Evolutionary conservation across 2,329 filamentous ascomycete species (phyloP).

Genomic region (Xylariaceae sp.): DNA sequence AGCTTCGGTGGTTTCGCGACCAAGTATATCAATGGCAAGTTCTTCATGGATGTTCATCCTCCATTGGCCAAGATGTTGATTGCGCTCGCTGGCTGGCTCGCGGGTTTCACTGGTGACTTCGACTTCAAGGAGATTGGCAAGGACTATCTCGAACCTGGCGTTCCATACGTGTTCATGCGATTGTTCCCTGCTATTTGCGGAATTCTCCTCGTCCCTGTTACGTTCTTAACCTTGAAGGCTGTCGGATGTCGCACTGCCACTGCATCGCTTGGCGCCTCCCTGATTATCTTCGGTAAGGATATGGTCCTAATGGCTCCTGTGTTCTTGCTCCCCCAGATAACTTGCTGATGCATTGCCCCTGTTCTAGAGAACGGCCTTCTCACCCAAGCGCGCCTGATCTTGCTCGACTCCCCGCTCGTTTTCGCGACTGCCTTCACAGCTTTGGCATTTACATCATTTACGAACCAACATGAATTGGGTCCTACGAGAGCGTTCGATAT

Average conservation of each 20-base stretch:
- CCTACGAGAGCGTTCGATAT: constrained; percentile 80
- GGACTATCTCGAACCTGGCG: constrained; percentile 89
- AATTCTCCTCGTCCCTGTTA: constrained; percentile 79
- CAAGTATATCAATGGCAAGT: constrained; percentile 98
- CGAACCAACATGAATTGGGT: constrained; percentile 93
- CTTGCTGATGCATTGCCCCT: constrained; percentile 27
- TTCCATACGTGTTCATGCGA: constrained; percentile 97
- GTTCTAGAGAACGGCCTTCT: constrained; percentile 82
- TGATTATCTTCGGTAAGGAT: constrained; percentile 83
- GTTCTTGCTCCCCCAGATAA: neutral
- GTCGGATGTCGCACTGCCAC: constrained; percentile 83
- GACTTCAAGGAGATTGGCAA: constrained; percentile 99
- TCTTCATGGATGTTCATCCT: constrained; percentile 99
- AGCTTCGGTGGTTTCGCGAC: constrained; percentile 97
- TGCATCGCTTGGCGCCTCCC: constrained; percentile 72
- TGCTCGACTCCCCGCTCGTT: constrained; percentile 91
- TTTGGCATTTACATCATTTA: constrained; percentile 86
- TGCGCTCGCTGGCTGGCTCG: constrained; percentile 88
- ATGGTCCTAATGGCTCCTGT: no score
- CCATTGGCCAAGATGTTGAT: constrained; percentile 95
- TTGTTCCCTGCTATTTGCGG: constrained; percentile 86
- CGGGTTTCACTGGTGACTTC: constrained; percentile 91
- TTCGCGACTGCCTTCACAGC: constrained; percentile 90
- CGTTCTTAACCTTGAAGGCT: constrained; percentile 92
- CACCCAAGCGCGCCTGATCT: constrained; percentile 90